Evolutionary conservation across 2,329 filamentous ascomycete species (phyloP), one percentile per base, ranked within the genome.

Genomic region (Fusarium zealandicum): DNA sequence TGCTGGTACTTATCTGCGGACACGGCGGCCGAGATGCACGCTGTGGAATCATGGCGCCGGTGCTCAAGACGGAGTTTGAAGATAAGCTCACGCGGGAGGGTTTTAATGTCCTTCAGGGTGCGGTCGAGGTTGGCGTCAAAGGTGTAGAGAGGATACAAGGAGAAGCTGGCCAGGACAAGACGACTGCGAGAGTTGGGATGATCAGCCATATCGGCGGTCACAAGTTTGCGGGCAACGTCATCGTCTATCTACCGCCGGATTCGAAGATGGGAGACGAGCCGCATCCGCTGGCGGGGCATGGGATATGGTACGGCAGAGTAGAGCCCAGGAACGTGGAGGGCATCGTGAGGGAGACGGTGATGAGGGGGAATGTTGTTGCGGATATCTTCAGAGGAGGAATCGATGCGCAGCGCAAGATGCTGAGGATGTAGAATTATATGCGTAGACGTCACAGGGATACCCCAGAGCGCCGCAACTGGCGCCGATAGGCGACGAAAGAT

Each of bases 181-280:
- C 54, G 6, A 76, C 80, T 1, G 89, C 86, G 2, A 77, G 86
- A 40, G 82, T 93, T 0, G 90, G 84, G 0, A 67, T 88, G 48
- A 89, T 93, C 49, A 91, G 87, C 56, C 91, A 96, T 66, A 87
- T 96, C 46, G 90, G 90, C 1, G 91, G 91, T 0, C 91, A 96
- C 73, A 93, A 92, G 71, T 93, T 88, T 70, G 91, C 91, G 0
- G 91, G 91, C 2, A 96, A 96, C 71, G 83, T 93, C 30, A 92
- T 95, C 40, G 74, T 95, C 1, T 95, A 95, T 67, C 71, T 95
- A 5, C 90, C 91, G 5, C 88, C 86, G 0, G 68, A 67, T 0
- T 54, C 78, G 57, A 77, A 69, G 56, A 72, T 52, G 25, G 75
- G 73, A 4, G 80, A 78, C 5, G 61, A 73, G 57, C 57, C 63